Conservation (phyloP, 2,329 filamentous ascomycete species). For the Penicillium carneum region DNA sequence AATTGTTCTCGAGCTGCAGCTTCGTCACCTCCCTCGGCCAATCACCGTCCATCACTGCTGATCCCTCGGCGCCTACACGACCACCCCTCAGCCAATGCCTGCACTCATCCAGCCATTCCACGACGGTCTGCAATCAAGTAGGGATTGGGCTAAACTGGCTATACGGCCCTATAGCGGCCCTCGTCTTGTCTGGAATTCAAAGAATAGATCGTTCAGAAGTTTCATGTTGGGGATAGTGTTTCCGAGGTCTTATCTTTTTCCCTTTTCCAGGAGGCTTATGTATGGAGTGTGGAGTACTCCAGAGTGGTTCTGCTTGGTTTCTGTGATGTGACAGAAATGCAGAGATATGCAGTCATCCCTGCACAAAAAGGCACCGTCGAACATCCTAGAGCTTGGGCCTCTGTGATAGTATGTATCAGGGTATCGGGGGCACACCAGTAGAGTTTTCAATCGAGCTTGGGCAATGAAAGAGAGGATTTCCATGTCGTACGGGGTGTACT, state of each 20-base stretch:
- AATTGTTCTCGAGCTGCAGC: slow-evolving; percentile 37
- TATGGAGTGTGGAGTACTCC: not conserved
- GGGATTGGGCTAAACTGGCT: not conserved
- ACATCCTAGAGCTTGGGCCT: slow-evolving; percentile 22
- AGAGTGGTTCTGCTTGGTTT: not conserved
- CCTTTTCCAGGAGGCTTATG: not conserved
- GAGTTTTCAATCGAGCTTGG: slow-evolving; percentile 30
- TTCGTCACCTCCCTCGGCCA: slow-evolving; percentile 35
- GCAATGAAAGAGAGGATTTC: not conserved
- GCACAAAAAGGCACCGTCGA: slow-evolving; percentile 12
- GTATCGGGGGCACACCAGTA: slow-evolving; percentile 13
- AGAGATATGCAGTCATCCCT: slow-evolving; percentile 18
- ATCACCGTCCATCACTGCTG: slow-evolving; percentile 30
- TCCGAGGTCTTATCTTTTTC: slow-evolving; percentile 2
- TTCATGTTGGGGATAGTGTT: slow-evolving; percentile 22
- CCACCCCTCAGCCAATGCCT: slow-evolving; percentile 28
- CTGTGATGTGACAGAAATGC: slow-evolving; percentile 35
- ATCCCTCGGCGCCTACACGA: slow-evolving; percentile 36
- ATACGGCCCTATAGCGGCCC: not conserved
- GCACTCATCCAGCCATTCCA: not conserved
- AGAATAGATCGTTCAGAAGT: slow-evolving; percentile 14
- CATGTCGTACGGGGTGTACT: slow-evolving; percentile 12
- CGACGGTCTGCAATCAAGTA: not conserved
- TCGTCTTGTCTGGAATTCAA: not conserved
- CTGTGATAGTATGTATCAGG: slow-evolving; percentile 15